phyloP scores from a whole-genome alignment of 495 filamentous ascomycete species.

The Neurospora sp. region DNA sequence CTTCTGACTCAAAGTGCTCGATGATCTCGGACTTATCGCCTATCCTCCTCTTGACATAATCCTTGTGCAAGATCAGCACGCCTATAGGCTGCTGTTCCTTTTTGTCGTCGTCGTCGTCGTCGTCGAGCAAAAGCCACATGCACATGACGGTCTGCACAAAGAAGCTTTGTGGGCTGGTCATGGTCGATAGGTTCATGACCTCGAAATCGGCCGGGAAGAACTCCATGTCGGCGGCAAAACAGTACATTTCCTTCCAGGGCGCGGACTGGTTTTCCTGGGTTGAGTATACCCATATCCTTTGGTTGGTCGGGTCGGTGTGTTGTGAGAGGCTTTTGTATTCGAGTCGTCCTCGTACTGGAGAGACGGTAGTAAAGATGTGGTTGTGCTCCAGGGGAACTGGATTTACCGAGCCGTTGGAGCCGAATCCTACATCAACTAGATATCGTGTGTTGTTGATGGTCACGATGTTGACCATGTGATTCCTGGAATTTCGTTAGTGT shows the following conservation, averaged over 20 bases:
- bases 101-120: neutral
- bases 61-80: constrained; percentile 44
- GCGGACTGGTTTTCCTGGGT: constrained; percentile 8
- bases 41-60: constrained; percentile 48
- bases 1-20: constrained; percentile 38
- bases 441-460: constrained; percentile 40
- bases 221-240: constrained; percentile 30
- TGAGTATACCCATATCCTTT: constrained; percentile 35
- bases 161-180: constrained; percentile 25
- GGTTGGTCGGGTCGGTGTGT: constrained; percentile 15
- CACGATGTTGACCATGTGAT: constrained; percentile 63
- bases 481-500: constrained; percentile 26
- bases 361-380: constrained; percentile 5
- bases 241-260: constrained; percentile 31
- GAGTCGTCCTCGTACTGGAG: constrained; percentile 5
- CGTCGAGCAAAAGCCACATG: constrained; percentile 31
- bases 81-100: neutral
- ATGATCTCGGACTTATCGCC: constrained; percentile 37
- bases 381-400: constrained; percentile 23
- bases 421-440: constrained; percentile 65
- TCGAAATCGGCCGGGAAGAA: constrained; percentile 38
- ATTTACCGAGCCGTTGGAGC: constrained; percentile 26
- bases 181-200: constrained; percentile 49
- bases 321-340: constrained; percentile 17
- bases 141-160: constrained; percentile 34